Base-by-base conservation (phyloP, 225 moss, liverwort and hornwort species). In the Asterella californica region DNA sequence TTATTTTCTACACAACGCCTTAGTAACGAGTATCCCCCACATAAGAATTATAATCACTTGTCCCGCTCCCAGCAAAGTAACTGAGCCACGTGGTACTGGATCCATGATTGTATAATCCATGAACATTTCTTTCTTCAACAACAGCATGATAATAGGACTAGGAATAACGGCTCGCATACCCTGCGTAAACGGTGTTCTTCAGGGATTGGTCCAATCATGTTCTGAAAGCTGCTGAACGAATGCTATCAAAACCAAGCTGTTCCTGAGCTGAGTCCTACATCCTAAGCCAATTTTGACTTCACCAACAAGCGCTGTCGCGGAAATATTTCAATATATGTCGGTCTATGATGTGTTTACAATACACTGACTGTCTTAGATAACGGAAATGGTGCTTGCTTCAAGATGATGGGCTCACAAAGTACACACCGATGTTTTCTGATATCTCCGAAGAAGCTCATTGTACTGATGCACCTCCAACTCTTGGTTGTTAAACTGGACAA, bases 401-500 rank as follows among this genome's bases (percentile, higher is more conserved):
- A 52, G 27, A 72, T 15, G 50, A 15, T 12, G 32, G 50, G 52
- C 6, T 32, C 10, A 75, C 59, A 68, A 76, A 64, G 37, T 34
- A 78, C 81, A 77, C 74, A 96, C 95, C 85, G 96, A 92, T 66
- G 94, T 91, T 66, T 88, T 86, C 75, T 94, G 96, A 81, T 94
- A 96, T 79, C 85, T 89, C 82, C 89, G 90, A 46, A 96, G 85
- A 79, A 96, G 91, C 32, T 63, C 88, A 82, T 91, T 90, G 83
- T 96, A 96, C 83, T 96, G 94, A 34, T 84, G 86, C 82, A 96
- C 96, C 88, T 96, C 96, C 89, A 96, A 76, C 72, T 85, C 85
- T 88, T 96, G 94, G 81, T 96, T 96, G 82, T 96, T 96, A 74
- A 96, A 96, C 95, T 96, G 89, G 77, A 89, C 14, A 65, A 47